Evolutionary conservation across 2,329 filamentous ascomycete species (phyloP).

Genomic region (Fusarium pilosicola): DNA sequence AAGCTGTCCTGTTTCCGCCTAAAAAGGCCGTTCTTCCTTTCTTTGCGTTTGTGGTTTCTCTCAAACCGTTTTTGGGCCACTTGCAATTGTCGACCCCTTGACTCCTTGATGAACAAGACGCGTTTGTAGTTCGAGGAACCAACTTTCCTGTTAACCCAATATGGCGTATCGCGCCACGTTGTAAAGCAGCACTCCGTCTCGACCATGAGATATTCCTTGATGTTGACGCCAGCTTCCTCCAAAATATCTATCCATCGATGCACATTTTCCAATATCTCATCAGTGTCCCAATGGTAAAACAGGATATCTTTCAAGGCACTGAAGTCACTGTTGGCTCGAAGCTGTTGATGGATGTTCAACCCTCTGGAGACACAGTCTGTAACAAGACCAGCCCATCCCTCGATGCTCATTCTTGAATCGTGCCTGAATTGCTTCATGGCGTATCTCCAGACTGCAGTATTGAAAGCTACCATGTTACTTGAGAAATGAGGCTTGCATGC

Average conservation of each 20-base stretch:
- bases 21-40: background rate
- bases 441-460: background rate
- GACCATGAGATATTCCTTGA: background rate
- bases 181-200: background rate
- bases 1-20: fast-evolving
- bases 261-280: background rate
- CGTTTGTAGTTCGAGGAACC: background rate
- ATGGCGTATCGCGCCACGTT: background rate
- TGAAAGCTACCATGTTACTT: background rate
- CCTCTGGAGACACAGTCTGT: background rate
- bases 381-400: background rate
- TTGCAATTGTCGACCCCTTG: background rate
- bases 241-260: background rate
- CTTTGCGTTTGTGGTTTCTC: background rate
- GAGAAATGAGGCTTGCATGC: background rate
- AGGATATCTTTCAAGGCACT: background rate
- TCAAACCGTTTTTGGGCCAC: background rate
- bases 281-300: background rate
- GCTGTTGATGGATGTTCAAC: background rate
- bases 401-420: background rate
- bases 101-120: background rate
- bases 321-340: background rate
- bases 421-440: background rate
- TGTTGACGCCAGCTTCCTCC: background rate
- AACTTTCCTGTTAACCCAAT: background rate